Evolutionary conservation across 2,329 filamentous ascomycete species (phyloP).

Genomic region (Fusarium coicis): DNA sequence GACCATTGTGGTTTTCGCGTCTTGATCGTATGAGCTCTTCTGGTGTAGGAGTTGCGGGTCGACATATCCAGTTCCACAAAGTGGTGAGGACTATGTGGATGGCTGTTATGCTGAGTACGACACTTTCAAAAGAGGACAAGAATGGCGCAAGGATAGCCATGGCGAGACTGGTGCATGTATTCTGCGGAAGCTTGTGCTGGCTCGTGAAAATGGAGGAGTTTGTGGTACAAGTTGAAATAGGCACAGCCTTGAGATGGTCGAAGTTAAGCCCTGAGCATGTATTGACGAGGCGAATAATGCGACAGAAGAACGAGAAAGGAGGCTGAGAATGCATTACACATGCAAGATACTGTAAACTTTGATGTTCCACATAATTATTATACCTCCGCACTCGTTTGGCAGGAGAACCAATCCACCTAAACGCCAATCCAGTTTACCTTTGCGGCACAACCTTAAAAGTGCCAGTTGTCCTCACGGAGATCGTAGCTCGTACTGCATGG

Average conservation of each 20-base stretch:
- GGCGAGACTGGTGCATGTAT: background rate
- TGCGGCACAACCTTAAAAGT: background rate
- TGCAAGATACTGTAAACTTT: background rate
- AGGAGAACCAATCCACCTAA: background rate
- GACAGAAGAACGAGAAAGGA: background rate
- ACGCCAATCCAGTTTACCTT: background rate
- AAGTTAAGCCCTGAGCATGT: background rate
- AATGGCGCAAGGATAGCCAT: background rate
- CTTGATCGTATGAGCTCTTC: background rate
- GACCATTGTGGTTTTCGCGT: background rate
- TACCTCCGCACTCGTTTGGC: background rate
- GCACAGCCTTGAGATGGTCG: background rate
- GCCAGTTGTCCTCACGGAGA: background rate
- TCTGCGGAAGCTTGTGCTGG: background rate
- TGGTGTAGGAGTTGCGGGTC: background rate
- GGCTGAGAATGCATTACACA: background rate
- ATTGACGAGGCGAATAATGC: background rate
- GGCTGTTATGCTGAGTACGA: background rate
- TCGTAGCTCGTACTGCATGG: slow-evolving; percentile 6
- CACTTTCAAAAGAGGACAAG: background rate
- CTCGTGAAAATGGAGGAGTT: background rate
- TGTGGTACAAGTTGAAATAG: background rate
- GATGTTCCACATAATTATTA: background rate
- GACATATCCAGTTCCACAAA: background rate
- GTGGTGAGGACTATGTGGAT: background rate